A percentile compares a stretch with the other conserved stretches of the same genome.
These are phyloP conservation scores for Solanum paucissectum DNA, from an alignment of 257 asterid genomes.

Conservation along the genomic window DNA sequence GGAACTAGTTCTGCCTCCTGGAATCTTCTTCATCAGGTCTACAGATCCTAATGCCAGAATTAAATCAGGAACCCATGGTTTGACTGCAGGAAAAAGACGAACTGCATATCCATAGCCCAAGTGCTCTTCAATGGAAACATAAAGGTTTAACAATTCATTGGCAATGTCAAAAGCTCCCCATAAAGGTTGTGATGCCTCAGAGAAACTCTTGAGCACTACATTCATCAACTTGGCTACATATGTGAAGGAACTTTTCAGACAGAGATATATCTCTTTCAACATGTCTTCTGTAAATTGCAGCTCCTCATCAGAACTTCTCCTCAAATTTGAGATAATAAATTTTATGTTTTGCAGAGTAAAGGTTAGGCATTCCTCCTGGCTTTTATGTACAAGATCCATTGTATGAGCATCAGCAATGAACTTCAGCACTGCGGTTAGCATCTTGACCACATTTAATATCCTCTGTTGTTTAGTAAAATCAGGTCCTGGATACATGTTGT, in stretches of 20 bases:
- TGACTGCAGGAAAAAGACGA: conserved; percentile 41
- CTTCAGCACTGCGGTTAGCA: conserved; percentile 54
- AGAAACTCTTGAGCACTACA: conserved; percentile 31
- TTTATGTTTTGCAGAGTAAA: conserved; percentile 36
- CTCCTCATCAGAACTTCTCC: conserved; percentile 24
- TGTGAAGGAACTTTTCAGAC: conserved; percentile 68
- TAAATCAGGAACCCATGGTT: conserved; percentile 82
- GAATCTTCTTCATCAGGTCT: conserved; percentile 32
- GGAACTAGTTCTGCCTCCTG: conserved; percentile 8
- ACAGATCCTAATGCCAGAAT: conserved; percentile 59
- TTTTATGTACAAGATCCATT: conserved; percentile 27
- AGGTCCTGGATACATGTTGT: conserved; percentile 25
- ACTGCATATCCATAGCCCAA: conserved; percentile 51
- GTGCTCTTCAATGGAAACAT: conserved; percentile 56
- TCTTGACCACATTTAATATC: conserved; percentile 36
- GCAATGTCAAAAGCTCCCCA: conserved; percentile 35
- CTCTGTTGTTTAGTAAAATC: conserved; percentile 12
- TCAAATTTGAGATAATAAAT: conserved; percentile 37
- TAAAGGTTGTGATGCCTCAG: conserved; percentile 27
- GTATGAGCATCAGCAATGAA: conserved; percentile 61
- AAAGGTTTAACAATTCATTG: conserved; percentile 44
- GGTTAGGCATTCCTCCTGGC: conserved; percentile 45
- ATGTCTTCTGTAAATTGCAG: conserved; percentile 39
- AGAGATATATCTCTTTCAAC: conserved; percentile 32
- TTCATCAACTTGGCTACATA: conserved; percentile 73